Base-by-base conservation (phyloP, 352 stramenopile genomes). In the Phytophthora colocasiae region DNA sequence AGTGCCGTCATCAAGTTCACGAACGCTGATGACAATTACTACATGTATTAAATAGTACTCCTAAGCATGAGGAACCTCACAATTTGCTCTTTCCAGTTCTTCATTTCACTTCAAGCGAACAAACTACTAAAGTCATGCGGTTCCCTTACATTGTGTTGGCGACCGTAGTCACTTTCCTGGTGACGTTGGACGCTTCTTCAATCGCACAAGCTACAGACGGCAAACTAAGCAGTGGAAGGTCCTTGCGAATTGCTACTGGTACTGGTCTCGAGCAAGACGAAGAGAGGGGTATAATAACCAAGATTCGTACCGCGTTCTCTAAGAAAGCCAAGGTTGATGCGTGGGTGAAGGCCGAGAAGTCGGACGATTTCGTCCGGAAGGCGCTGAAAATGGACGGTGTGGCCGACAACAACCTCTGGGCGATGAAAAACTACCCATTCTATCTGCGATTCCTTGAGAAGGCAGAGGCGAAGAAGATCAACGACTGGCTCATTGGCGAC, bases 321-420 rank as follows among this genome's bases (percentile, higher is more conserved):
- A 43, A 43, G 38, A 43, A 22, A 43, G 38, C 38, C 7, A n/a
- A 10, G 11, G 32, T 36, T 29, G 17, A 7, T n/a, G 36, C 10
- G 26, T 53, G 27, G 46, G 46, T 10, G 4, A 6, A 53, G 8
- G 17, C 15, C 1, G 27, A 24, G 0, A 53, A 26, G 9, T 11
- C 46, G 4, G 29, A 53, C 8, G 46, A 53, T 17, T 41, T 27
- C 15, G 46, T 53, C 15, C 24, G 15, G 46, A 40, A 53, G 27
- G 46, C 46, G 3, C 15, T 53, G 27, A 53, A 53, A 10, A 8
- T 53, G 46, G n/a, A 53, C 2, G 4, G 4, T 9, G 14, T 53
- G 2, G 6, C 46, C 19, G 29, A 26, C 11, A 14, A 40, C 17
- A 5, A n/a, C 2, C 10, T 53, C 8, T 40, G 19, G 14, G 6